These are phyloP conservation scores for Trichophaea hybrida DNA, from an alignment of 2,329 filamentous ascomycete species.

Conservation along the genomic window DNA sequence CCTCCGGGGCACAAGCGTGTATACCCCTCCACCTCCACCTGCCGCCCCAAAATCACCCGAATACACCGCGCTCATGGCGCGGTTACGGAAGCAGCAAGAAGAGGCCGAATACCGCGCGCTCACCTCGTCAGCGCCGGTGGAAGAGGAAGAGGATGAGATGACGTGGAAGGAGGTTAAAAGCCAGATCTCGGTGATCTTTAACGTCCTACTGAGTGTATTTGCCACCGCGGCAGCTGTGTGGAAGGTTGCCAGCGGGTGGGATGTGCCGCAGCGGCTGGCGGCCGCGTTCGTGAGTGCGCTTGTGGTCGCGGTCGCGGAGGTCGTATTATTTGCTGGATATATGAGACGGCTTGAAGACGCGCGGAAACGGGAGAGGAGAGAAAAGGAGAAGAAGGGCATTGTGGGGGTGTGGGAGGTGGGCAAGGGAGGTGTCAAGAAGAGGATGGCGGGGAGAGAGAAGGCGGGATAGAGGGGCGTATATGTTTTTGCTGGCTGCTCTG, in stretches of 20 bases:
- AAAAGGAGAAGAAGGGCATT: conserved; percentile 54
- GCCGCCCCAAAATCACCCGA: conserved; percentile 47
- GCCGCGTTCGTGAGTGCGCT: conserved; percentile 56
- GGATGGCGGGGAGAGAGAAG: background rate
- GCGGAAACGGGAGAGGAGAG: conserved; percentile 44
- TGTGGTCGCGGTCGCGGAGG: conserved; percentile 59
- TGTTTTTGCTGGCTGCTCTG: too few species aligned
- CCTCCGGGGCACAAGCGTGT: conserved; percentile 12
- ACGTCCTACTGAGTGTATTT: conserved; percentile 74
- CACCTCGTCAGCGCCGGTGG: conserved; percentile 29
- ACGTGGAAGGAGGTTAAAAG: conserved; percentile 60
- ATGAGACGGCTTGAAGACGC: conserved; percentile 56
- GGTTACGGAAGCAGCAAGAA: conserved; percentile 71
- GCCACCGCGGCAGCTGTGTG: conserved; percentile 65
- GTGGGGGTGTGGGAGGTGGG: conserved; percentile 46
- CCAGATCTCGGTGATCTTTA: conserved; percentile 74
- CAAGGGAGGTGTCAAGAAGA: conserved; percentile 16
- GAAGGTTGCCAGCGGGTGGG: conserved; percentile 66
- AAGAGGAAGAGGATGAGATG: conserved; percentile 47
- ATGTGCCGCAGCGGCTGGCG: conserved; percentile 52
- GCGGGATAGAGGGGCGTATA: background rate
- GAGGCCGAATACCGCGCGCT: conserved; percentile 68
- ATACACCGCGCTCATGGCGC: conserved; percentile 77
- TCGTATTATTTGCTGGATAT: conserved; percentile 63
- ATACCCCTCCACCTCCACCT: conserved; percentile 1